These are phyloP conservation scores for Neurospora hispaniola DNA, from an alignment of 495 filamentous ascomycete genomes.

Conservation along the genomic window DNA sequence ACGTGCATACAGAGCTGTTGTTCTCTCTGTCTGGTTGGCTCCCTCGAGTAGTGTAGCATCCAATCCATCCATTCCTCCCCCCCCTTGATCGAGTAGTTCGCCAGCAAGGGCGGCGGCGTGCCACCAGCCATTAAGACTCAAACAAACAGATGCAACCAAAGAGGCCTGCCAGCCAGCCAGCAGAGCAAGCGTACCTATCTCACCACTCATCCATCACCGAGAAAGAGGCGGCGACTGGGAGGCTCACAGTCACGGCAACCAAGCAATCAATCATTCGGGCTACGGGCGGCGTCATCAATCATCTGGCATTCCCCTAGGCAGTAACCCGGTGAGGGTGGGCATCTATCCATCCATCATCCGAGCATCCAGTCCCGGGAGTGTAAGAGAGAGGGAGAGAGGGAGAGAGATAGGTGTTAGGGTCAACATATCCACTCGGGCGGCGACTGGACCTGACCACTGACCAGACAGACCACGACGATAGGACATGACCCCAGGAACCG, in stretches of 20 bases:
- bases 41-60: neutral
- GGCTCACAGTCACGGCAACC: neutral
- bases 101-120: constrained; percentile 14
- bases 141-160: constrained; percentile 10
- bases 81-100: constrained; percentile 13
- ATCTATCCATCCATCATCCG: neutral
- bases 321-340: neutral
- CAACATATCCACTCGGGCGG: constrained; percentile 8
- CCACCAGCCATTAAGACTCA: constrained; percentile 5
- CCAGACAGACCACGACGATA: neutral
- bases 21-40: constrained; percentile 12
- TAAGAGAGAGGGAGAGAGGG: no score
- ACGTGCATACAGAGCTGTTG: constrained; percentile 7
- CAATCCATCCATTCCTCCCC: neutral
- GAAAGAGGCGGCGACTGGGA: neutral
- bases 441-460: neutral
- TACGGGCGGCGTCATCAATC: neutral
- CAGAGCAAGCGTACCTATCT: neutral
- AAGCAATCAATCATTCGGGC: neutral
- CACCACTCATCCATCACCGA: neutral
- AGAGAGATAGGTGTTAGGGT: neutral
- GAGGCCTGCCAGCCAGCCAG: neutral
- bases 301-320: neutral
- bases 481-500: neutral
- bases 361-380: no score